Conservation (phyloP, 129 eudicot genomes). For the Arctium minus region DNA sequence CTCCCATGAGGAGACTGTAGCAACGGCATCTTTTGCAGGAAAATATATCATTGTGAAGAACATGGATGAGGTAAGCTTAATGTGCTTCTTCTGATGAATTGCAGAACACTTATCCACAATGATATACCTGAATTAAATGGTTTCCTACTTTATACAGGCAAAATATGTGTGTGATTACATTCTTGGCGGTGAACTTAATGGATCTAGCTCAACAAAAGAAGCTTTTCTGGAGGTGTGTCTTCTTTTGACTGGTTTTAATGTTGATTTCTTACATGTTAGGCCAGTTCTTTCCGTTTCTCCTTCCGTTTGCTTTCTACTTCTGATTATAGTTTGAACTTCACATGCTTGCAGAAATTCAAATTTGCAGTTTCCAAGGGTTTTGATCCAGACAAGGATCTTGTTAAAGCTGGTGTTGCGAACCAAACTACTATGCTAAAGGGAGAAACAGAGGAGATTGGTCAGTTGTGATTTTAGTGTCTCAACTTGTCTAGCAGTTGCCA, state of each 20-base stretch:
- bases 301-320: background rate
- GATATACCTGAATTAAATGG: background rate
- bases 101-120: background rate
- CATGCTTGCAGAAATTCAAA: slow-evolving; percentile 75
- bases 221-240: slow-evolving; percentile 72
- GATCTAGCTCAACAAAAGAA: slow-evolving; percentile 91
- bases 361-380: slow-evolving; percentile 79
- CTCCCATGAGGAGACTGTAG: slow-evolving; percentile 86
- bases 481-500: background rate
- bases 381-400: slow-evolving; percentile 89
- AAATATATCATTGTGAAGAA: slow-evolving; percentile 77
- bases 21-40: slow-evolving; percentile 98
- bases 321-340: slow-evolving; percentile 9
- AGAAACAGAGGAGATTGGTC: slow-evolving; percentile 98
- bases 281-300: background rate
- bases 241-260: background rate
- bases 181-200: slow-evolving; percentile 89
- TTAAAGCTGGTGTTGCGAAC: slow-evolving; percentile 84
- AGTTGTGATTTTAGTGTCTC: slow-evolving; percentile 8
- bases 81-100: background rate
- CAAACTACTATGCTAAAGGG: slow-evolving; percentile 99
- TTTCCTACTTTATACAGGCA: slow-evolving; percentile 50
- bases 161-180: slow-evolving; percentile 90
- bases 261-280: slow-evolving; percentile 1
- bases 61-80: slow-evolving; percentile 66